phyloP scores from a whole-genome alignment of 495 filamentous ascomycete species.

The Sabuloglossum arenarium region DNA sequence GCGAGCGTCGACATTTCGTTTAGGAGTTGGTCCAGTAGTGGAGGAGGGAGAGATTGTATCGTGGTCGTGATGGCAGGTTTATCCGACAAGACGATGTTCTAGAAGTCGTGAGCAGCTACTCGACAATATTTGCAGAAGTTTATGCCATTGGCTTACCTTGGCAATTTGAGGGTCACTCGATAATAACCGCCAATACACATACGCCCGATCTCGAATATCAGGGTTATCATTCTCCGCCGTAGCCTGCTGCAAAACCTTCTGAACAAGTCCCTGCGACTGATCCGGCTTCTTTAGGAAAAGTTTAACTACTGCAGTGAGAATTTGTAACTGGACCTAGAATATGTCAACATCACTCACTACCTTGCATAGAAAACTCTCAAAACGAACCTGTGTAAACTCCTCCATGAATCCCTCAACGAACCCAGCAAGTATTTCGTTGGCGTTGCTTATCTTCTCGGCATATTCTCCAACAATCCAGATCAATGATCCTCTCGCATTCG shows the following conservation, averaged over 20 bases:
- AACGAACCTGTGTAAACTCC: constrained; percentile 60
- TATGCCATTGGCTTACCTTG: constrained; percentile 28
- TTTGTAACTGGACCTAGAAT: constrained; percentile 69
- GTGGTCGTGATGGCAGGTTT: constrained; percentile 90
- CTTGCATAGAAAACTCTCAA: neutral
- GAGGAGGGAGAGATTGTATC: constrained; percentile 64
- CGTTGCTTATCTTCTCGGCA: constrained; percentile 96
- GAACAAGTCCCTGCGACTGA: constrained; percentile 67
- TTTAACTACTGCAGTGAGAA: constrained; percentile 90
- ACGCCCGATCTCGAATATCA: constrained; percentile 88
- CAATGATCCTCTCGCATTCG: constrained; percentile 70
- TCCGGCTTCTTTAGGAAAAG: constrained; percentile 93
- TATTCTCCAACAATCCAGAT: constrained; percentile 99
- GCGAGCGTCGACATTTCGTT: constrained; percentile 86
- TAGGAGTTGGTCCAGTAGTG: constrained; percentile 70
- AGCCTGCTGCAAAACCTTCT: constrained; percentile 78
- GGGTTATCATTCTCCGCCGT: constrained; percentile 94
- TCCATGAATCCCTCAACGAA: constrained; percentile 88
- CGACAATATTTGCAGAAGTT: neutral
- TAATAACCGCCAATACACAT: constrained; percentile 96
- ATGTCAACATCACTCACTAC: constrained; percentile 8
- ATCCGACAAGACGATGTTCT: constrained; percentile 80
- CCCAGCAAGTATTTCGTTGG: constrained; percentile 65
- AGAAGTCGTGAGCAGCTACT: neutral
- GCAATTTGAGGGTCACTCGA: constrained; percentile 80